These are phyloP conservation scores for Leccinum angustisporum DNA, from an alignment of 1,284 basidiomycete genomes.

Conservation along the genomic window DNA sequence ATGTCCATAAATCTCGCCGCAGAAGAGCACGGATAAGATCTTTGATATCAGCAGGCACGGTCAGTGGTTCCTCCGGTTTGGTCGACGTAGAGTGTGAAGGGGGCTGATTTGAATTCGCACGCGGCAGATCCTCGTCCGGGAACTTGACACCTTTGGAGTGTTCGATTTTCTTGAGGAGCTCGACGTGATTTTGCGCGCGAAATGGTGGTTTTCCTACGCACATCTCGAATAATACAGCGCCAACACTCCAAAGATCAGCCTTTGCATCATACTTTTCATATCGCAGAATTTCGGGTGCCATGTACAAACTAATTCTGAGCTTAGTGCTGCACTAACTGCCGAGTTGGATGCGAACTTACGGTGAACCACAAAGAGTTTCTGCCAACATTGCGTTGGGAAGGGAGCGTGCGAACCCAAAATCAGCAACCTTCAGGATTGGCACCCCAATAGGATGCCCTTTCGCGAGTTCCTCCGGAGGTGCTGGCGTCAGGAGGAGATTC, in stretches of 20 bases:
- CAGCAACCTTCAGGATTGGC: too few species aligned
- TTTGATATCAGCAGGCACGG: slow-evolving; percentile 86
- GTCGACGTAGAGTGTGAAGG: slow-evolving; percentile 19
- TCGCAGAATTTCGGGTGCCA: slow-evolving; percentile 97
- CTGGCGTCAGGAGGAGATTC: slow-evolving; percentile 89
- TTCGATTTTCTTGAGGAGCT: slow-evolving; percentile 93
- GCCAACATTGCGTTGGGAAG: too few species aligned
- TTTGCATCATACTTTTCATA: slow-evolving; percentile 99
- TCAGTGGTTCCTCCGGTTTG: slow-evolving; percentile 41
- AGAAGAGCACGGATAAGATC: slow-evolving; percentile 81
- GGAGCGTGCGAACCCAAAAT: too few species aligned
- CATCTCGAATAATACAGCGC: slow-evolving; percentile 97
- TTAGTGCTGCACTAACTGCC: slow-evolving; percentile 9
- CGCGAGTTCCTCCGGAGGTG: slow-evolving; percentile 56
- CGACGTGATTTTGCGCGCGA: slow-evolving; percentile 94
- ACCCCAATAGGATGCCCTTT: too few species aligned
- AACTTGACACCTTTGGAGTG: slow-evolving; percentile 84
- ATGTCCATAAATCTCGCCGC: too few species aligned
- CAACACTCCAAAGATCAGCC: slow-evolving; percentile 97
- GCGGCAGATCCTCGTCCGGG: slow-evolving; percentile 78
- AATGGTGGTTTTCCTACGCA: slow-evolving; percentile 91
- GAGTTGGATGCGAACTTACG: slow-evolving; percentile 53
- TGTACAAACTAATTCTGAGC: slow-evolving; percentile 71
- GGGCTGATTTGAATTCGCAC: slow-evolving; percentile 22
- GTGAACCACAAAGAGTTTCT: slow-evolving; percentile 96